Evolutionary conservation across 169 alveolate species (phyloP).

Genomic region (Sarcocystis neurona): DNA sequence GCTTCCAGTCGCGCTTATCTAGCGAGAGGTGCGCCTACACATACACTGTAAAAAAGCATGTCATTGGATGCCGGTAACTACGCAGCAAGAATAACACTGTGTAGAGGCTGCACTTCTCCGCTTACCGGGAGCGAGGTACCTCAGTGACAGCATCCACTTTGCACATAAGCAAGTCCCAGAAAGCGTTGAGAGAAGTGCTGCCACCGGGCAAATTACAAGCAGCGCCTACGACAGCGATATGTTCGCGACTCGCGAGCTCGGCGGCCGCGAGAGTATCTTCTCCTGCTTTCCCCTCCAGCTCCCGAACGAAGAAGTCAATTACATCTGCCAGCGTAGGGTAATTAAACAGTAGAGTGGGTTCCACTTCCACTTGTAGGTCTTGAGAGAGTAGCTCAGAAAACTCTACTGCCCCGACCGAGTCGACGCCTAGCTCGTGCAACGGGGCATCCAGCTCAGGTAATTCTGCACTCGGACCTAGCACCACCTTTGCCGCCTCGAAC

Average conservation of each 20-base stretch:
- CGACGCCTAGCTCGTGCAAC: slow-evolving; percentile 76
- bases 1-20: no score
- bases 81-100: no score
- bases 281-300: slow-evolving; percentile 57
- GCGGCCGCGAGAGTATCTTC: slow-evolving; percentile 30
- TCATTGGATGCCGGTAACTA: no score
- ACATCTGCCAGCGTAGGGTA: slow-evolving; percentile 76
- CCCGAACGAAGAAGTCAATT: slow-evolving; percentile 66
- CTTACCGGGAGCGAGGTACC: slow-evolving; percentile 68
- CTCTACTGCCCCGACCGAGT: slow-evolving; percentile 75
- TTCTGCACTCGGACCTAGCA: slow-evolving; percentile 59
- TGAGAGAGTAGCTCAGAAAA: slow-evolving; percentile 72
- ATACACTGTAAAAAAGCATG: no score
- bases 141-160: slow-evolving; percentile 73
- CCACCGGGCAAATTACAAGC: slow-evolving; percentile 79
- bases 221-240: slow-evolving; percentile 69
- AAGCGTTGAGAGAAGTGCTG: slow-evolving; percentile 65
- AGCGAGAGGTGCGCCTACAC: no score
- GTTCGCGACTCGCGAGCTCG: not conserved
- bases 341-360: slow-evolving; percentile 75
- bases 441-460: slow-evolving; percentile 73
- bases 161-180: slow-evolving; percentile 72
- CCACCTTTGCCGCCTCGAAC: slow-evolving; percentile 53
- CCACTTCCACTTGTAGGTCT: slow-evolving; percentile 69
- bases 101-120: not conserved